These are phyloP conservation scores for Rubroboletus satanas DNA, from an alignment of 768 basidiomycete genomes.

Conservation along the genomic window DNA sequence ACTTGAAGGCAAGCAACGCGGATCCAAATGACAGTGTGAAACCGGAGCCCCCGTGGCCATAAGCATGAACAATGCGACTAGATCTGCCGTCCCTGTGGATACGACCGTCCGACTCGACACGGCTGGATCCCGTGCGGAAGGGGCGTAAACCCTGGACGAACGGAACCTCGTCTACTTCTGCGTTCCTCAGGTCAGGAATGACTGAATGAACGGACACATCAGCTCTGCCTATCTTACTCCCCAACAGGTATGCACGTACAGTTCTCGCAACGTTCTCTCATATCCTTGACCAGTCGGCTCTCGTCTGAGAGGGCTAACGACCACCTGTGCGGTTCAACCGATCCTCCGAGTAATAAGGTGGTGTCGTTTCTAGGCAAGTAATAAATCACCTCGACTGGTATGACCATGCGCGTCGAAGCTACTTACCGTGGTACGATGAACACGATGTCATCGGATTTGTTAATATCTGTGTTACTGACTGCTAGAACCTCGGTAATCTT, in stretches of 20 bases:
- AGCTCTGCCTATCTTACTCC: not conserved
- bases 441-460: not conserved
- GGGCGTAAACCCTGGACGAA: not conserved
- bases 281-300: not conserved
- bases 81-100: not conserved
- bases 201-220: not conserved
- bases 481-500: not conserved
- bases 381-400: not conserved
- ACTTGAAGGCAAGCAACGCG: not conserved
- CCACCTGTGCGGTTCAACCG: not conserved
- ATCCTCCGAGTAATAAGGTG: not conserved
- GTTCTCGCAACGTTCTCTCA: not conserved
- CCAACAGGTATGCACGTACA: not conserved
- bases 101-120: not conserved
- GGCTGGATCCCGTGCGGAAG: not conserved
- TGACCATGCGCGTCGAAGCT: not conserved
- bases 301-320: not conserved
- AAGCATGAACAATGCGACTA: not conserved
- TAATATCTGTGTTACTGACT: not conserved
- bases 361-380: not conserved
- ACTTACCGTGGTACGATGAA: not conserved
- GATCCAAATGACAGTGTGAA: not conserved
- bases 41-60: not conserved
- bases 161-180: not conserved
- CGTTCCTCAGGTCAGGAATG: not conserved